Conservation (phyloP, 164 flowering plant genomes). For the Macadamia integrifolia region DNA sequence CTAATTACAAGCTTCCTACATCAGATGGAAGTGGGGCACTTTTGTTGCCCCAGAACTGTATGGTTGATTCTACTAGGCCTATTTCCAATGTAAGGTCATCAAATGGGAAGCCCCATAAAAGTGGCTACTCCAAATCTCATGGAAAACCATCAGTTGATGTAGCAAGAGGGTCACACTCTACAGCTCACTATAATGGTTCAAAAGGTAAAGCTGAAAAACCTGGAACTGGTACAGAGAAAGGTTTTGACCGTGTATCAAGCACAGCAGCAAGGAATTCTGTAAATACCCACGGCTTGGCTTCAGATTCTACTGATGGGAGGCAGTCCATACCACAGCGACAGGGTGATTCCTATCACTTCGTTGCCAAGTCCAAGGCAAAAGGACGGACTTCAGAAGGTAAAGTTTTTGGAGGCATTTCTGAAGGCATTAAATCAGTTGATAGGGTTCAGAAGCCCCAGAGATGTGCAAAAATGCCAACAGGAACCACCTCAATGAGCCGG, state of each 20-base stretch:
- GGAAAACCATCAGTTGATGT: constrained; percentile 30
- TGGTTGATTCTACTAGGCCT: constrained; percentile 52
- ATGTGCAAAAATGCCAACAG: constrained; percentile 24
- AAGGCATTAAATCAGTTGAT: constrained; percentile 9
- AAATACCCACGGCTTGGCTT: constrained; percentile 16
- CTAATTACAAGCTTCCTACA: constrained; percentile 44
- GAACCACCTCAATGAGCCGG: constrained; percentile 25
- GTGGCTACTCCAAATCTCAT: constrained; percentile 28
- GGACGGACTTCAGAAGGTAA: constrained; percentile 30
- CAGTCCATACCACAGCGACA: constrained; percentile 32
- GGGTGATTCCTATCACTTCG: constrained; percentile 20
- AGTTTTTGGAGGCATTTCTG: constrained; percentile 11
- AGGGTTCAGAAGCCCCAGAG: constrained; percentile 26
- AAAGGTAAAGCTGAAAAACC: constrained; percentile 32
- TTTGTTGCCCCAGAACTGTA: constrained; percentile 19
- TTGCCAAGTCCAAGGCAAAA: constrained; percentile 23
- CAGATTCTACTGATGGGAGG: constrained; percentile 29
- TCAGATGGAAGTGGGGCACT: constrained; percentile 41
- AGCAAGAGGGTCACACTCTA: constrained; percentile 21
- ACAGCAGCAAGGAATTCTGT: constrained; percentile 24
- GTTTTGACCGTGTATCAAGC: constrained; percentile 23
- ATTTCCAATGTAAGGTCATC: constrained; percentile 32
- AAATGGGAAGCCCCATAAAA: constrained; percentile 38
- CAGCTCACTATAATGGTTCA: constrained; percentile 21
- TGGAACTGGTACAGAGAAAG: constrained; percentile 18